These are phyloP conservation scores for Collybiopsis luxurians DNA, from an alignment of 768 basidiomycete species.

Conservation along the genomic window DNA sequence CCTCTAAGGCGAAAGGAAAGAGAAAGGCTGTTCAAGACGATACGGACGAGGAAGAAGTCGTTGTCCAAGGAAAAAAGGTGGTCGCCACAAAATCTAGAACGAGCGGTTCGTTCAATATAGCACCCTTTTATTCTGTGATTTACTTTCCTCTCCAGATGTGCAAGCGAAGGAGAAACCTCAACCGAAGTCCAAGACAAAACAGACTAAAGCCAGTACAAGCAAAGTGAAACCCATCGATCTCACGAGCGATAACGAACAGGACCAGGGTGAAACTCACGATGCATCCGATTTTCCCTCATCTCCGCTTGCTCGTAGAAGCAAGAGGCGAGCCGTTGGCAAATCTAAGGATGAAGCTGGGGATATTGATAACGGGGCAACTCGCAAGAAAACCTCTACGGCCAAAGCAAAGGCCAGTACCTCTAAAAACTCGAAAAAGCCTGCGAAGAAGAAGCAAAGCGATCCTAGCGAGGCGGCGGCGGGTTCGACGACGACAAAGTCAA, in stretches of 20 bases:
- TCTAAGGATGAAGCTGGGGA: background rate
- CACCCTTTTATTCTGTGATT: too few species aligned
- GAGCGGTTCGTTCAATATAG: too few species aligned
- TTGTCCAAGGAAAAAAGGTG: background rate
- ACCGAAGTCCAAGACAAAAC: background rate
- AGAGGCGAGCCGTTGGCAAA: background rate
- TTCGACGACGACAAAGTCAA: background rate
- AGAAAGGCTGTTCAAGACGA: background rate
- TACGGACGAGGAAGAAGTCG: background rate
- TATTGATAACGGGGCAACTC: background rate
- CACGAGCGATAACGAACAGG: background rate
- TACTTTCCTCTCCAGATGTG: too few species aligned
- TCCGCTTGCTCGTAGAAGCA: background rate
- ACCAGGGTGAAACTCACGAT: background rate
- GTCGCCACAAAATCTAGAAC: background rate
- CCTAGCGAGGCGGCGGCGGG: background rate
- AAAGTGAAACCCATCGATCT: background rate
- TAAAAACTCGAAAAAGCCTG: slow-evolving; percentile 1
- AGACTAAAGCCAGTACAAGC: background rate
- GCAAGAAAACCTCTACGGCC: background rate
- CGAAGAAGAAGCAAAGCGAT: background rate
- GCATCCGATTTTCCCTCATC: background rate
- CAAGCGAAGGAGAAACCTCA: background rate
- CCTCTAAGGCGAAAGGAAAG: background rate
- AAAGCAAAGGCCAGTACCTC: background rate